Conservation (phyloP, 2,329 filamentous ascomycete genomes). For the Cordyceps militaris region DNA sequence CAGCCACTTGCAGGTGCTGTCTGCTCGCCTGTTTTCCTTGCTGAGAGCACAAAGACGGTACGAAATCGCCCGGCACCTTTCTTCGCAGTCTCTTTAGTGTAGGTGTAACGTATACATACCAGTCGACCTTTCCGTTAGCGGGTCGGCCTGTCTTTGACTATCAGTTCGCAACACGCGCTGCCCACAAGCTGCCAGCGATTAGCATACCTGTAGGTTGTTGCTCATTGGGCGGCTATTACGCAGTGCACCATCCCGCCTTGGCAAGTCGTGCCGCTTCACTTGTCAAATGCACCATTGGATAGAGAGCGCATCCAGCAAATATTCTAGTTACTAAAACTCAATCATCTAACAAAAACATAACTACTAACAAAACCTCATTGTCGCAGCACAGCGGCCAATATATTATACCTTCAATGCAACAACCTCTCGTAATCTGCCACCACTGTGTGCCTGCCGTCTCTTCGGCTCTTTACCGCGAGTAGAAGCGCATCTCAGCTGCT, state of each 20-base stretch:
- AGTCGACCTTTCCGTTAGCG: constrained; percentile 2
- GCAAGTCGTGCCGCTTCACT: neutral
- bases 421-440: neutral
- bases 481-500: constrained; percentile 39
- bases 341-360: constrained; percentile 14
- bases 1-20: neutral
- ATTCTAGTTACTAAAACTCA: constrained; percentile 7
- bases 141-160: constrained; percentile 1
- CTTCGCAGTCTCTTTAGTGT: neutral
- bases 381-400: constrained; percentile 12
- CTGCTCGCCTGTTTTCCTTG: neutral
- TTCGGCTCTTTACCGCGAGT: constrained; percentile 16
- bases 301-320: neutral
- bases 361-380: constrained; percentile 5
- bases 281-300: neutral
- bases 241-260: neutral
- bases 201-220: neutral
- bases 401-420: constrained; percentile 11
- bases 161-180: neutral
- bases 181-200: neutral
- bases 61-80: neutral
- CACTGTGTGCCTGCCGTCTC: neutral
- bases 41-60: neutral
- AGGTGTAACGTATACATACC: constrained; percentile 1
- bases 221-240: neutral